A percentile compares a stretch with the other conserved stretches of the same genome.
Evolutionary conservation across 1,284 basidiomycete genomes (phyloP).

Genomic region (Irpex rosettiformis): DNA sequence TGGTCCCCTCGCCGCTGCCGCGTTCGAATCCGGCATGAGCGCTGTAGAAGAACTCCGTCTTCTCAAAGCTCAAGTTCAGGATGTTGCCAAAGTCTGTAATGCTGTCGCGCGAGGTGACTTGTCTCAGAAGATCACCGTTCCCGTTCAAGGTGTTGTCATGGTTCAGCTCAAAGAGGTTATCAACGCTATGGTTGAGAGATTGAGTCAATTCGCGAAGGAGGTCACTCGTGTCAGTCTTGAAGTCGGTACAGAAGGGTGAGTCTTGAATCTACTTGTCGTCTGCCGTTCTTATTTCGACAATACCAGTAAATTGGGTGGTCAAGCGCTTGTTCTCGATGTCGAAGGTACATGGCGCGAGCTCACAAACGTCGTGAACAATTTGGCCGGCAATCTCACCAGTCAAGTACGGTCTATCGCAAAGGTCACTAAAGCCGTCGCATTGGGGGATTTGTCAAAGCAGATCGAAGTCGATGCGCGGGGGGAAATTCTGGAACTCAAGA

Average conservation of each 20-base stretch:
- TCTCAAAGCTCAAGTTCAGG: slow-evolving; percentile 87
- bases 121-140: slow-evolving; percentile 94
- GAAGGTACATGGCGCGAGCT: slow-evolving; percentile 94
- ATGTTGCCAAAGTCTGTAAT: slow-evolving; percentile 91
- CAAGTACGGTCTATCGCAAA: slow-evolving; percentile 95
- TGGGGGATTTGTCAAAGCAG: slow-evolving; percentile 93
- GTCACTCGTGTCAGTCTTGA: slow-evolving; percentile 88
- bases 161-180: slow-evolving; percentile 97
- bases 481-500: slow-evolving; percentile 96
- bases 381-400: slow-evolving; percentile 92
- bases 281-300: neutral
- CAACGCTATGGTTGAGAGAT: slow-evolving; percentile 91
- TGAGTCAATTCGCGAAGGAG: slow-evolving; percentile 80
- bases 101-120: slow-evolving; percentile 94
- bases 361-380: slow-evolving; percentile 86
- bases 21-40: slow-evolving; percentile 59
- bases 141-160: slow-evolving; percentile 96
- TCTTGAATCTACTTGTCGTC: slow-evolving; percentile 12
- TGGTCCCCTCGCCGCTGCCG: slow-evolving; percentile 55
- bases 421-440: slow-evolving; percentile 97
- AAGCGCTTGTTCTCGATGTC: slow-evolving; percentile 89
- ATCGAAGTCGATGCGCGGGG: slow-evolving; percentile 97
- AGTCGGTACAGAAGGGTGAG: slow-evolving; percentile 86
- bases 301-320: slow-evolving; percentile 87
- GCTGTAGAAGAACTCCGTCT: slow-evolving; percentile 79